Evolutionary conservation across 805 yeast species (phyloP), one percentile per base, ranked within the genome.

Genomic region (Middelhovenomyces tepae): DNA sequence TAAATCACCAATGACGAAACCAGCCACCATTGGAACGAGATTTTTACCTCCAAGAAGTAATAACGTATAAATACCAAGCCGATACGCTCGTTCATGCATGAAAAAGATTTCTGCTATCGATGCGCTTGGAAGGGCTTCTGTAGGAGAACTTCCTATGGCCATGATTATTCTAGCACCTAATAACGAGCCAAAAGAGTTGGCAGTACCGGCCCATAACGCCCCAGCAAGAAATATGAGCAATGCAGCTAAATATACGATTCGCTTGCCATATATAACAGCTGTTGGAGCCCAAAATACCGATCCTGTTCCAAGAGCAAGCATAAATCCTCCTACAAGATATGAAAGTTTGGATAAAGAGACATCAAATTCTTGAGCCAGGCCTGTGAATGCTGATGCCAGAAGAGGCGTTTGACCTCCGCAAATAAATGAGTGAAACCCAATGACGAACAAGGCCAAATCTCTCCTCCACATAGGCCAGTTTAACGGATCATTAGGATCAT

Each of bases 371-470:
- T 18, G 37, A 22, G 56, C 53, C 35, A 75, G 48, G 4, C 45
- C 38, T 9, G 60, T 42, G 56, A 71, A 59, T 1, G 75, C 80
- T 1, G 79, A 73, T 1, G 80, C 78, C 36, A 74, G 55, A 23
- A 75, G 55, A 3, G 81, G 73, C 3, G 76, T 65, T 51, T 70
- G 75, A 20, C 81, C 80, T 19, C 80, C 81, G 4, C 75, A 73
- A 7, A 74, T 54, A 43, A 74, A 69, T 8, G 73, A 69, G 40
- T 69, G 77, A 43, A 70, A 64, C 4, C 79, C 78, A 21, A 74
- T 63, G 11, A 66, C 67, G 7, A 62, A 42, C 25, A 74, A 53
- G 5, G 78, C 71, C 29, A 71, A 38, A 39, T 74, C 80, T 18
- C 78, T 57, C 25, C 71, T 59, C 73, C 76, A 70, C 5, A 63